A percentile compares a stretch with the other conserved stretches of the same genome.
Evolutionary conservation across 2,329 filamentous ascomycete genomes (phyloP).

Genomic region (Coleophoma eucalyptorum): DNA sequence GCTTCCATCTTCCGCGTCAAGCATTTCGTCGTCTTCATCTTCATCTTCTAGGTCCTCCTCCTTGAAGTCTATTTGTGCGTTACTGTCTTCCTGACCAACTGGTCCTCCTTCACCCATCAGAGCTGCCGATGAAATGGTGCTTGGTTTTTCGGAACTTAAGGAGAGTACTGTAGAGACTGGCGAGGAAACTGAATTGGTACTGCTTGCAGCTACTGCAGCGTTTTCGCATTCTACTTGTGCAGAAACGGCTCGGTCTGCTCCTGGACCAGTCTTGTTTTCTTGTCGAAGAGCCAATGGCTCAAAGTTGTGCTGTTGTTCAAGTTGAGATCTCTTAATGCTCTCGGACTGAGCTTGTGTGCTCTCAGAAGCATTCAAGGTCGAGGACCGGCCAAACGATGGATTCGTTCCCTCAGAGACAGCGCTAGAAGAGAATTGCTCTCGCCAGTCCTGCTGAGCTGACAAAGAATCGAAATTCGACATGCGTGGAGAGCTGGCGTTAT

Average conservation of each 20-base stretch:
- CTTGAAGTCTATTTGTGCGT: slow-evolving; percentile 25
- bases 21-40: slow-evolving; percentile 53
- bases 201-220: slow-evolving; percentile 25
- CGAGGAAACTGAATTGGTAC: slow-evolving; percentile 36
- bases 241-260: slow-evolving; percentile 25
- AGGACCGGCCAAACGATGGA: slow-evolving; percentile 20
- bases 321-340: slow-evolving; percentile 14
- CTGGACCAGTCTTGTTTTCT: slow-evolving; percentile 14
- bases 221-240: slow-evolving; percentile 22
- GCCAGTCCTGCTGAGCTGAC: slow-evolving; percentile 30
- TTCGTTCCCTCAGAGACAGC: slow-evolving; percentile 23
- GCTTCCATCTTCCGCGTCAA: slow-evolving; percentile 44
- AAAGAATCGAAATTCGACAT: slow-evolving; percentile 32
- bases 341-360: slow-evolving; percentile 14
- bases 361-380: slow-evolving; percentile 17
- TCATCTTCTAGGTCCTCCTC: slow-evolving; percentile 26
- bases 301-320: slow-evolving; percentile 27
- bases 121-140: slow-evolving; percentile 30
- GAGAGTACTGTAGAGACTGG: slow-evolving; percentile 29
- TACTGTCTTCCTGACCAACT: slow-evolving; percentile 42
- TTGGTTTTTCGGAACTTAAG: slow-evolving; percentile 34
- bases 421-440: slow-evolving; percentile 29
- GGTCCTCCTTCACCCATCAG: slow-evolving; percentile 35
- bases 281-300: slow-evolving; percentile 16
- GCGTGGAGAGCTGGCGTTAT: slow-evolving; percentile 28